Evolutionary conservation across 352 stramenopile genomes (phyloP), one percentile per base, ranked within the genome.

Genomic region (Pythium dissotocum): DNA sequence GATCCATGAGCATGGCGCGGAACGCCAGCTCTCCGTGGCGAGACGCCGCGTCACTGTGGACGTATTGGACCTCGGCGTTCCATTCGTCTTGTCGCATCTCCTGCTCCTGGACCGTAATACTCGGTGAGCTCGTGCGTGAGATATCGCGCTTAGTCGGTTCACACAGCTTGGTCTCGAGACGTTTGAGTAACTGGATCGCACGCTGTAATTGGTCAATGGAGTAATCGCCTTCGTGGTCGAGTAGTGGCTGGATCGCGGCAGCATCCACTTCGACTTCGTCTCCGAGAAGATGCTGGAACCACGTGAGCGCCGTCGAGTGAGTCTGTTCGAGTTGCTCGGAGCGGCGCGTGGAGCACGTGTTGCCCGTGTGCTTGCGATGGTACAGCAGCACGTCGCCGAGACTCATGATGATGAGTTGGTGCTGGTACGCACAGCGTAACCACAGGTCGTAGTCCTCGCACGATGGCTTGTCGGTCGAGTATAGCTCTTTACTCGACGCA

Each of bases 391-490:
- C 80, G 33, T 88, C 63, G 10, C 87, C 79, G 44, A 91, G 61
- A 40, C 76, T 85, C 44, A 78, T 77, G 28, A 92, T 74, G 33
- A 65, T 78, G 12, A 87, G 60, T 0, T 76, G 64, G 67, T 82
- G 64, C 9, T 42, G 44, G 32, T 75, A 72, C 46, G 76, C 63
- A 30, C 88, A 77, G 5, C 85, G 79, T 13, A 96, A 65, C 89
- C 89, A 96, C 18, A 96, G 60, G 46, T 93, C 83, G 63, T 96
- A 96, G 57, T 96, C 89, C 67, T 96, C 89, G 21, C 83, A 84
- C 35, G 69, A 73, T 28, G 42, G 65, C 52, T 64, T 61, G 2
- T 18, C 63, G 33, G 80, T 79, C 44, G 82, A 72, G 65, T 90
- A 94, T 26, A 67, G 57, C 10, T 86, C 71, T 3, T 58, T 58